Conservation (phyloP, 768 basidiomycete species). For the Nidularia pulvinata region DNA sequence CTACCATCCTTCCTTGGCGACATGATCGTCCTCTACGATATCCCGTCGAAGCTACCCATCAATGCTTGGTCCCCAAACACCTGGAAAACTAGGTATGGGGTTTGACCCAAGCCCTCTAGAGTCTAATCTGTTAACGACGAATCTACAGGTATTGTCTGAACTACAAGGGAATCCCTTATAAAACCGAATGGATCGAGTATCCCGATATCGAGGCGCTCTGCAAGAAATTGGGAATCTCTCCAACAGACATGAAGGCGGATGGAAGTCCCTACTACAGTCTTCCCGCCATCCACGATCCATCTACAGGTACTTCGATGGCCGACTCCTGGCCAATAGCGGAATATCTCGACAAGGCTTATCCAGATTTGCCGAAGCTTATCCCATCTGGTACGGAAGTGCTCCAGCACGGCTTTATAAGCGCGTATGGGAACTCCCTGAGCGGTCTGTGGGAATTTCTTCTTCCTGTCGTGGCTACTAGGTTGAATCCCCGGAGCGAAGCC, state of each 20-base stretch:
- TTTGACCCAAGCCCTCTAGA: too few relatives aligned
- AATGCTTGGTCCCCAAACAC: too few relatives aligned
- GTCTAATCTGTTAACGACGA: too few relatives aligned
- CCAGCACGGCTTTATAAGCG: conserved; percentile 30
- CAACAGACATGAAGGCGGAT: conserved; percentile 27
- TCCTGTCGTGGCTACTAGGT: conserved; percentile 9
- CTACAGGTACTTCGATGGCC: conserved; percentile 29
- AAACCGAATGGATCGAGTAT: conserved; percentile 51
- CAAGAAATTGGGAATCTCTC: conserved; percentile 31
- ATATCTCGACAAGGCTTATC: conserved; percentile 52
- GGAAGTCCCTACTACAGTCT: conserved; percentile 38
- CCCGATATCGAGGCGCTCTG: conserved; percentile 39
- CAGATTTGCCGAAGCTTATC: conserved; percentile 35
- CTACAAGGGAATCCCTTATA: conserved; percentile 34
- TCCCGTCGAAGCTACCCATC: too few relatives aligned
- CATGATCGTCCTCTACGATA: too few relatives aligned
- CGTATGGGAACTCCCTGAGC: conserved; percentile 9
- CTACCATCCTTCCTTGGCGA: too few relatives aligned
- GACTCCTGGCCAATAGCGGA: conserved; percentile 46
- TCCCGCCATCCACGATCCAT: conserved; percentile 48
- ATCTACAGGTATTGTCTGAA: conserved; percentile 26
- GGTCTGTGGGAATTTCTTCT: conserved; percentile 14
- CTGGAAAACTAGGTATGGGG: too few relatives aligned
- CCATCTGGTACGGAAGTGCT: conserved; percentile 33
- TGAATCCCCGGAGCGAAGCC: conserved; percentile 17